Base-by-base conservation (phyloP, 2,329 filamentous ascomycete genomes). In the Exophiala sideris region DNA sequence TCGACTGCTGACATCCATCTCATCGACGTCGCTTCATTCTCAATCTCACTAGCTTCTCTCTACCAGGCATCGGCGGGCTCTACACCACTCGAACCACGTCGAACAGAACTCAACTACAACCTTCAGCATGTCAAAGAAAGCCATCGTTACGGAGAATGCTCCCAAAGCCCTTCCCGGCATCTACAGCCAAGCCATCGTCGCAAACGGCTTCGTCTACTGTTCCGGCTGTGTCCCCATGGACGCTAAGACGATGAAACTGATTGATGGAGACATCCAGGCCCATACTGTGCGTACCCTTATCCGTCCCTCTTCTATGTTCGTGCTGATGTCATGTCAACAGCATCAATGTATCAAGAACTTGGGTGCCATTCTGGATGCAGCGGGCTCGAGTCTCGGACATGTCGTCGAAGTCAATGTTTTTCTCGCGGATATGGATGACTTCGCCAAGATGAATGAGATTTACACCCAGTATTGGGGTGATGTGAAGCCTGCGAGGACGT, bases 391-490 rank as follows among this genome's bases (percentile, higher is more conserved):
- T 52, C 71, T 86, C 35, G 73, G 78, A 24, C 83, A 85, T 50
- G 78, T 82, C 0, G 78, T 87, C 67, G 87, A 88, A 69, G 79
- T 85, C 57, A 87, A 86, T 61, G 74, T 87, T 18, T 88, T 84
- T 65, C 67, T 88, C 16, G 80, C 79, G 1, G 76, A 79, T 51
- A 87, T 88, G 83, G 74, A 79, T 47, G 75, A 87, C 65, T 88
- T 87, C 65, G 77, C 73, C 71, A 84, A 84, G 70, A 90, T 95
- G 87, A 95, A 96, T 74, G 79, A 79, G 62, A 86, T 89, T 66
- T 95, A 94, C 39, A 55, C 32, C 10, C 86, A 90, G 74, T 90
- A 85, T 79, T 91, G 66, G 68, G 67, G 68, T 1, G 69, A 68
- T 56, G 58, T 69, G 8, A 91, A 90, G 81, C 90, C 90, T 16